Percentiles rank a stretch among this genome's conserved stretches.
Conservation (phyloP, 1,284 basidiomycete genomes). For the Cryptococcus floricola region DNA sequence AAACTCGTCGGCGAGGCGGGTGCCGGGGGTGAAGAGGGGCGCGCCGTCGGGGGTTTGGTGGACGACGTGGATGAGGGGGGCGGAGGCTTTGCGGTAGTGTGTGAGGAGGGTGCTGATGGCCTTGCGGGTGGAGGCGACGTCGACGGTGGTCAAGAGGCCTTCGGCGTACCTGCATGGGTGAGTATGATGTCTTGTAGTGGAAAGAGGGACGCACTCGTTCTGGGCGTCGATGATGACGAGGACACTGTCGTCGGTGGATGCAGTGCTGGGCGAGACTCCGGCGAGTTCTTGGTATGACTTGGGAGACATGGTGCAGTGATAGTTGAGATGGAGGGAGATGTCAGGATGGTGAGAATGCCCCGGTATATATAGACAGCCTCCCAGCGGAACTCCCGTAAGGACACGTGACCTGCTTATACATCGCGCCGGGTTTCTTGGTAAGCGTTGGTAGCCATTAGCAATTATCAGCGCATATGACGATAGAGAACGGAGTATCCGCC, state of each 20-base stretch:
- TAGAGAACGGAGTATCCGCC: too few species aligned
- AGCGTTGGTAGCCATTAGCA: too few species aligned
- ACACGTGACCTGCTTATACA: too few species aligned
- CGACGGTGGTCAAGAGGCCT: slow-evolving; percentile 17
- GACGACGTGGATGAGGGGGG: slow-evolving; percentile 20
- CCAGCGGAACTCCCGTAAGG: too few species aligned
- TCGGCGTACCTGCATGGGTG: neutral
- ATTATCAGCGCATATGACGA: too few species aligned
- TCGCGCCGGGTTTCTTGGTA: too few species aligned
- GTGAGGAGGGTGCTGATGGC: slow-evolving; percentile 19
- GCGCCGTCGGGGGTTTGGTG: slow-evolving; percentile 24
- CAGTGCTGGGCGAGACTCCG: slow-evolving; percentile 18
- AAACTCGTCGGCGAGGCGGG: slow-evolving; percentile 24
- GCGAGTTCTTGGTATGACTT: slow-evolving; percentile 1
- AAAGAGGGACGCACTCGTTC: slow-evolving; percentile 20
- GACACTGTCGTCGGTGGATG: slow-evolving; percentile 18
- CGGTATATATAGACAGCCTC: too few species aligned
- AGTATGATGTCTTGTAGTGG: neutral
- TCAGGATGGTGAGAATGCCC: too few species aligned
- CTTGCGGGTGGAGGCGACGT: slow-evolving; percentile 17
- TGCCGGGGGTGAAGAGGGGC: slow-evolving; percentile 28
- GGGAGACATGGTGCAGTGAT: neutral
- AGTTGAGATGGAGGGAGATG: too few species aligned
- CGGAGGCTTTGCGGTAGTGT: slow-evolving; percentile 11
- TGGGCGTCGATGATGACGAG: slow-evolving; percentile 34